Conservation (phyloP, 2,329 filamentous ascomycete species). For the Pseudogymnoascus destructans region DNA sequence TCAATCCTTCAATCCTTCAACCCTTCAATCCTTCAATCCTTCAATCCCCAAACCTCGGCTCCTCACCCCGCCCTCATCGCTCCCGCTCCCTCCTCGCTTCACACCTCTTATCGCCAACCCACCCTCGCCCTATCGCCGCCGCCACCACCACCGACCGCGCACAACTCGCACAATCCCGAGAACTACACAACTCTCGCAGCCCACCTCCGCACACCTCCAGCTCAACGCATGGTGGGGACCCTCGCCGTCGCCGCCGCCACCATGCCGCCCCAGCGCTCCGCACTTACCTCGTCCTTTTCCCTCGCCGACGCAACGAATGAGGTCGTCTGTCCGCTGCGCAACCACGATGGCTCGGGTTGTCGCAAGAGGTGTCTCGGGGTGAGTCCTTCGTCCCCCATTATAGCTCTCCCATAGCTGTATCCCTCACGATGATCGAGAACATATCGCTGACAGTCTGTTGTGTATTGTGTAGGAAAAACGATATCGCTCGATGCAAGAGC, state of each 20-base stretch:
- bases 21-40: no score
- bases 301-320: constrained; percentile 88
- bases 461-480: constrained; percentile 60
- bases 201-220: constrained; percentile 7
- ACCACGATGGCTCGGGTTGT: constrained; percentile 93
- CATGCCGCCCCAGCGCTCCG: constrained; percentile 73
- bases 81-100: background rate
- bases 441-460: constrained; percentile 18
- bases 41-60: background rate
- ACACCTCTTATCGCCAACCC: background rate
- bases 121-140: background rate
- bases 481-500: constrained; percentile 98
- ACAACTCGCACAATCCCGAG: background rate
- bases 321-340: constrained; percentile 89
- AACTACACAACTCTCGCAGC: background rate
- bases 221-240: constrained; percentile 41
- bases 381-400: constrained; percentile 41
- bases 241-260: constrained; percentile 19
- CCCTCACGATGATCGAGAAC: background rate
- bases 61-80: background rate
- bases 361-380: constrained; percentile 96
- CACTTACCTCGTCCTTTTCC: constrained; percentile 80
- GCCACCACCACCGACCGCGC: background rate
- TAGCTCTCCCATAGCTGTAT: background rate
- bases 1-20: no score